phyloP scores from a whole-genome alignment of 2,329 filamentous ascomycete genomes.

The Stachybotrys elegans region DNA sequence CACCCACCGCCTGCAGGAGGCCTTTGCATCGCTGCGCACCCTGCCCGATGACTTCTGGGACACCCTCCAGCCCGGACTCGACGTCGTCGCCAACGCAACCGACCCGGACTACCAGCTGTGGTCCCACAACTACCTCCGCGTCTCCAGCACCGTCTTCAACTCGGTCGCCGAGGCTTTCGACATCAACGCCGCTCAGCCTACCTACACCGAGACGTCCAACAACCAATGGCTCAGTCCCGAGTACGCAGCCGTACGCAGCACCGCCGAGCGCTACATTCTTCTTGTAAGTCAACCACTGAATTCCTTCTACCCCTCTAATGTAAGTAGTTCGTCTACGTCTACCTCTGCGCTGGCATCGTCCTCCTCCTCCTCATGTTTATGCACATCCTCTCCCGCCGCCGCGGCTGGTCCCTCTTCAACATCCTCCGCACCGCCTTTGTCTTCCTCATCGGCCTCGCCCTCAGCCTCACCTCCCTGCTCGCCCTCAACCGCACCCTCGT shows the following conservation, averaged over 20 bases:
- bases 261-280: constrained; percentile 2
- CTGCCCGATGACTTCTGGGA: too few relatives aligned
- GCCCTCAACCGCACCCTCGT: constrained; percentile 3
- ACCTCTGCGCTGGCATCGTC: constrained; percentile 5
- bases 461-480: constrained; percentile 5
- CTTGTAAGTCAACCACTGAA: constrained; percentile 2
- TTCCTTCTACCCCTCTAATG: too few relatives aligned
- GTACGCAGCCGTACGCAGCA: constrained; percentile 1
- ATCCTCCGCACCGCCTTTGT: constrained; percentile 6
- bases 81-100: too few relatives aligned
- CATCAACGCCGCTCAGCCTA: too few relatives aligned
- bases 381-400: constrained; percentile 6
- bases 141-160: constrained; percentile 3
- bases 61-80: too few relatives aligned
- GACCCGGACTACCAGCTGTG: too few relatives aligned
- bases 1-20: too few relatives aligned
- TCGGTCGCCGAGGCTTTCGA: constrained; percentile 6
- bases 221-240: neutral
- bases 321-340: constrained; percentile 7
- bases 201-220: too few relatives aligned
- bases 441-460: constrained; percentile 5
- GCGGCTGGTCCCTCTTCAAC: constrained; percentile 8
- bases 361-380: constrained; percentile 8
- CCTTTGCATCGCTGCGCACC: too few relatives aligned
- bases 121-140: neutral